Evolutionary conservation across 495 filamentous ascomycete genomes (phyloP).

Genomic region (Trichoderma reesei): DNA sequence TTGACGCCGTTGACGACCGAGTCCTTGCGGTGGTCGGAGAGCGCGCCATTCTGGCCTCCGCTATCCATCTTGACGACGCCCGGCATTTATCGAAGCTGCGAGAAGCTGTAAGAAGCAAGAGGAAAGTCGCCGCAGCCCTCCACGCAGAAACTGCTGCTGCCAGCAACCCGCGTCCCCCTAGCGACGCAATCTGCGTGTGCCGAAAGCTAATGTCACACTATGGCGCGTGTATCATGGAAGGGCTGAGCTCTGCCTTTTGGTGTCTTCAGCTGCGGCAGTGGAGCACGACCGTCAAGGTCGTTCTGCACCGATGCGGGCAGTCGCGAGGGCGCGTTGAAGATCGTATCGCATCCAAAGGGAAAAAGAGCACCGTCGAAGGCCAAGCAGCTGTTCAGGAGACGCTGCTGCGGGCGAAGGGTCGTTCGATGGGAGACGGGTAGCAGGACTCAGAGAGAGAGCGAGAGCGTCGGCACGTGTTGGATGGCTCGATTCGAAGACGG

Average conservation of each 20-base stretch:
- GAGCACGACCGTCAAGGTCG: not conserved
- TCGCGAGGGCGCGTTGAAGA: not conserved
- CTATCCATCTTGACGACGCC: constrained; percentile 44
- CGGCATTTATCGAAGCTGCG: constrained; percentile 24
- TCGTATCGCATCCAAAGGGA: not conserved
- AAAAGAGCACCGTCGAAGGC: not conserved
- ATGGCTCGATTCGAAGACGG: not conserved
- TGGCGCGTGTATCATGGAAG: constrained; percentile 1
- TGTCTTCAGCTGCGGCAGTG: not conserved
- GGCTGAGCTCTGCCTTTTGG: not conserved
- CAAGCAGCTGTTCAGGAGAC: not conserved
- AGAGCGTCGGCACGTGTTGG: not conserved
- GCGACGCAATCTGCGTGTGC: not conserved
- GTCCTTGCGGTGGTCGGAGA: constrained; percentile 42
- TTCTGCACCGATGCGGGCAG: not conserved
- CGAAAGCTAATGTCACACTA: not conserved
- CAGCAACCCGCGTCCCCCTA: not conserved
- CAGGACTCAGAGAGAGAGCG: not conserved
- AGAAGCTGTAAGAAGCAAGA: not conserved
- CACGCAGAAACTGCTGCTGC: not conserved
- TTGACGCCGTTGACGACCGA: constrained; percentile 31
- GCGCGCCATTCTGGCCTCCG: constrained; percentile 33
- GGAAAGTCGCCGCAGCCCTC: not conserved
- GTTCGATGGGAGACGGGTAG: not conserved
- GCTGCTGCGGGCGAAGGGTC: not conserved